A percentile compares a stretch with the other conserved stretches of the same genome.
These are phyloP conservation scores for Atalantia buxifolia DNA, from an alignment of 345 rosid species.

Conservation along the genomic window DNA sequence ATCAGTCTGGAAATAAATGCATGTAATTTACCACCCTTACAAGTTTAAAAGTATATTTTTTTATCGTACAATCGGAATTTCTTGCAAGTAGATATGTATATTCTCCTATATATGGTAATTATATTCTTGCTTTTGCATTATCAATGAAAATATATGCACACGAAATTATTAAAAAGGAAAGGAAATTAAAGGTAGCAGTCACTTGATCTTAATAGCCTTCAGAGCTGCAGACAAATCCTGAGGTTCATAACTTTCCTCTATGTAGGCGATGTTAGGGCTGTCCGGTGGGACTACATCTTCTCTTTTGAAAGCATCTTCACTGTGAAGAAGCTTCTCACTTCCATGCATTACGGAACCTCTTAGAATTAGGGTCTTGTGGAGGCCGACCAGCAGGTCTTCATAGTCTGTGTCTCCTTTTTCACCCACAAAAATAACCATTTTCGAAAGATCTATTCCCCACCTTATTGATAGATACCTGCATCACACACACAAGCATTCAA, in stretches of 20 bases:
- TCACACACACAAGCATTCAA: constrained; percentile 3
- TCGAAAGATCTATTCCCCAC: constrained; percentile 76
- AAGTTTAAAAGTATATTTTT: neutral
- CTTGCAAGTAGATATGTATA: constrained; percentile 6
- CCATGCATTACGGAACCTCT: constrained; percentile 53
- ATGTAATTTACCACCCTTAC: neutral
- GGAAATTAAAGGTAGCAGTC: constrained; percentile 16
- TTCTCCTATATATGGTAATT: constrained; percentile 10
- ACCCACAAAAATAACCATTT: constrained; percentile 61
- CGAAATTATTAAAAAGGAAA: neutral
- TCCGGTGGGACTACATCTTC: constrained; percentile 48
- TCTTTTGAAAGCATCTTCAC: constrained; percentile 57
- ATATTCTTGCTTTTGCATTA: constrained; percentile 13
- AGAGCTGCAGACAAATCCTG: constrained; percentile 48
- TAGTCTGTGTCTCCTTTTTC: constrained; percentile 85
- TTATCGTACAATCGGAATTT: constrained; percentile 1
- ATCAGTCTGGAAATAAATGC: neutral
- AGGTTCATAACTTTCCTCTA: constrained; percentile 39
- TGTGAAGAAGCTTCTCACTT: constrained; percentile 55
- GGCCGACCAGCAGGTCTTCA: constrained; percentile 66
- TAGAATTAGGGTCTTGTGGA: constrained; percentile 61
- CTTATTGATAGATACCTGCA: constrained; percentile 79
- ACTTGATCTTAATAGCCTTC: constrained; percentile 47
- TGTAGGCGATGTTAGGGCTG: constrained; percentile 42
- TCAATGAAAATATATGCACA: constrained; percentile 5